A percentile compares a stretch with the other conserved stretches of the same genome.
These are phyloP conservation scores for Naganishia vishniacii DNA, from an alignment of 768 basidiomycete genomes.

Conservation along the genomic window DNA sequence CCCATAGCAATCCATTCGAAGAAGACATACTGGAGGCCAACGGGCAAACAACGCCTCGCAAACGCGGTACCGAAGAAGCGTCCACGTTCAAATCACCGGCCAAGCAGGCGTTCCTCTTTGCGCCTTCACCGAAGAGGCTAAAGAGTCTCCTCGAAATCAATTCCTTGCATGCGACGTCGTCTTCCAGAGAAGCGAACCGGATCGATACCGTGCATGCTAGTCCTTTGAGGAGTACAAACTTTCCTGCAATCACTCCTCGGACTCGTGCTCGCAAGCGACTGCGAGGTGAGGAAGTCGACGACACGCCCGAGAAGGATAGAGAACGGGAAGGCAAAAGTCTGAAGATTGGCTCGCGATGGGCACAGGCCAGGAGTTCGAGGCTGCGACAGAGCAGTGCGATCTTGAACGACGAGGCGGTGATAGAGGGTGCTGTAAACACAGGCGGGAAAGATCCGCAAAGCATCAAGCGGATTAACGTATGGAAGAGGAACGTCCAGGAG, in stretches of 20 bases:
- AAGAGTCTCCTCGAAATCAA: slow-evolving; percentile 24
- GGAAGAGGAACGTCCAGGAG: slow-evolving; percentile 9
- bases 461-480: not conserved
- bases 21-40: not conserved
- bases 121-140: slow-evolving; percentile 22
- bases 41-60: not conserved
- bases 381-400: not conserved
- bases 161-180: slow-evolving; percentile 14
- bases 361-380: slow-evolving; percentile 12
- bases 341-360: slow-evolving; percentile 16
- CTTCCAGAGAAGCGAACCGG: not conserved
- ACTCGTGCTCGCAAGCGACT: slow-evolving; percentile 26
- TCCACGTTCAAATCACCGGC: not conserved
- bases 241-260: slow-evolving; percentile 17
- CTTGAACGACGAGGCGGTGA: not conserved
- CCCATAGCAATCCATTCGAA: slow-evolving; percentile 21
- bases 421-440: not conserved
- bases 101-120: slow-evolving; percentile 23
- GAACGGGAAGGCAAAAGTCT: slow-evolving; percentile 8
- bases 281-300: slow-evolving; percentile 26
- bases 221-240: not conserved
- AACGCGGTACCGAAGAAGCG: not conserved
- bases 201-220: not conserved
- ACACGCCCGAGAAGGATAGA: slow-evolving; percentile 21
- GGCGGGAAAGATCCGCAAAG: slow-evolving; percentile 1